These are phyloP conservation scores for Emmonsiellopsis sp. DNA, from an alignment of 2,329 filamentous ascomycete species.

Conservation along the genomic window DNA sequence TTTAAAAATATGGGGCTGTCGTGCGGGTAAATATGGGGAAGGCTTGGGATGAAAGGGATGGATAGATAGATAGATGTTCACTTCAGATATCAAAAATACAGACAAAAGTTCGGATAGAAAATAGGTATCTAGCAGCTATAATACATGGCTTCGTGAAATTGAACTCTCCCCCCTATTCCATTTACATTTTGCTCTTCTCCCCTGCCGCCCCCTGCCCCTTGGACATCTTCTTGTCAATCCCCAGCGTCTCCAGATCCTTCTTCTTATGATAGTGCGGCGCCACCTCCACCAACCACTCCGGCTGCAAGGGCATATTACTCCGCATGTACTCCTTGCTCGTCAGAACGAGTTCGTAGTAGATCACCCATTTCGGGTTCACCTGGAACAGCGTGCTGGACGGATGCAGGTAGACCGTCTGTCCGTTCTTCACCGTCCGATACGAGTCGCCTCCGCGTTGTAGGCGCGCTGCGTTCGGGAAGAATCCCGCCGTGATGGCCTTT, in stretches of 20 bases:
- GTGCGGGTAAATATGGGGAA: neutral
- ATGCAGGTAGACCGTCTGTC: conserved; percentile 82
- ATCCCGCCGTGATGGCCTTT: conserved; percentile 80
- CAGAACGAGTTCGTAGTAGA: conserved; percentile 79
- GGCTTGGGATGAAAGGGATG: too few relatives aligned
- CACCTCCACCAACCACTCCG: conserved; percentile 77
- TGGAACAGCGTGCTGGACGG: conserved; percentile 75
- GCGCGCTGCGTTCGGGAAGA: conserved; percentile 86
- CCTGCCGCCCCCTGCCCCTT: conserved; percentile 44
- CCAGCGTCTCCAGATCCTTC: conserved; percentile 74
- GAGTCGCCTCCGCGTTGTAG: conserved; percentile 74
- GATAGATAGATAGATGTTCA: neutral
- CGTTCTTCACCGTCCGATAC: conserved; percentile 87
- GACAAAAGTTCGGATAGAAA: neutral
- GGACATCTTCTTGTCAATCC: conserved; percentile 64
- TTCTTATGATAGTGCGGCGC: conserved; percentile 94
- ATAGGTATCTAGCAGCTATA: too few relatives aligned
- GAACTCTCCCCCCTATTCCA: neutral
- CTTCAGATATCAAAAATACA: neutral
- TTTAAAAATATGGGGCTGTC: too few relatives aligned
- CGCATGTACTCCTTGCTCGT: conserved; percentile 96
- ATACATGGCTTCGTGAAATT: too few relatives aligned
- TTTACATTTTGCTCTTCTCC: conserved; percentile 27
- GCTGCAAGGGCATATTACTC: conserved; percentile 72
- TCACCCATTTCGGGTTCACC: conserved; percentile 71